Conservation (phyloP, 192 early-diverging fungal species). For the Haplosporangium gracile region DNA sequence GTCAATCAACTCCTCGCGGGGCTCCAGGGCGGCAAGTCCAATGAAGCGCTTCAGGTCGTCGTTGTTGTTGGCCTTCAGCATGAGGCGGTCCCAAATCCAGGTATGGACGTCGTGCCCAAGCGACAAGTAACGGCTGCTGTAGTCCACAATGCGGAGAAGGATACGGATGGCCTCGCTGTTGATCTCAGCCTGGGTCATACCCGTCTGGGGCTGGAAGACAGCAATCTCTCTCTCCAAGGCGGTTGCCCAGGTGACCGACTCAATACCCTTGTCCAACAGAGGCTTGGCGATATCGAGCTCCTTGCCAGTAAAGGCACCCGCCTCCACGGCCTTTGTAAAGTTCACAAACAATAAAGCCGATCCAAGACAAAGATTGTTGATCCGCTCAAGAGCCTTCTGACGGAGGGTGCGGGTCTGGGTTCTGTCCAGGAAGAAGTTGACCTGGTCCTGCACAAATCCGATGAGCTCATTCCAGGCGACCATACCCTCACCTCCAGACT, state of each 20-base stretch:
- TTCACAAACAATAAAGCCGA: neutral
- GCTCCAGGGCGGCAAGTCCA: constrained; percentile 18
- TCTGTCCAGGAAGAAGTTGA: constrained; percentile 33
- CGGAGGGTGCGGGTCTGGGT: constrained; percentile 20
- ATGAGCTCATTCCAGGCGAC: constrained; percentile 34
- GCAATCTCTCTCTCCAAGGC: constrained; percentile 26
- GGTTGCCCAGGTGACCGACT: constrained; percentile 37
- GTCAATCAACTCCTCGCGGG: constrained; percentile 34
- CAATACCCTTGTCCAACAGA: constrained; percentile 33
- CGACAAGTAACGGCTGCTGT: constrained; percentile 27
- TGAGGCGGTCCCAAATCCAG: constrained; percentile 14
- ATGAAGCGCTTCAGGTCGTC: neutral
- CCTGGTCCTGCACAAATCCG: constrained; percentile 34
- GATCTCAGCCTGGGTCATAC: constrained; percentile 32
- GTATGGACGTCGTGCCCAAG: neutral
- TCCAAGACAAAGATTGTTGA: neutral
- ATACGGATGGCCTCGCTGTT: constrained; percentile 24
- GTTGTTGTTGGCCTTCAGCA: constrained; percentile 18
- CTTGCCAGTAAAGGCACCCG: constrained; percentile 22
- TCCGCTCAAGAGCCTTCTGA: constrained; percentile 24
- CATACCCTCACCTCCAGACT: neutral
- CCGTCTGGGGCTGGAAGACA: constrained; percentile 19
- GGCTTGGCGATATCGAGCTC: constrained; percentile 22
- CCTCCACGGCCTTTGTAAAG: constrained; percentile 13
- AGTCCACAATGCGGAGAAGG: constrained; percentile 28